Percentiles rank a stretch among this genome's conserved stretches.
These are phyloP conservation scores for Aphanomyces cochlioides DNA, from an alignment of 352 stramenopile genomes.

Conservation along the genomic window DNA sequence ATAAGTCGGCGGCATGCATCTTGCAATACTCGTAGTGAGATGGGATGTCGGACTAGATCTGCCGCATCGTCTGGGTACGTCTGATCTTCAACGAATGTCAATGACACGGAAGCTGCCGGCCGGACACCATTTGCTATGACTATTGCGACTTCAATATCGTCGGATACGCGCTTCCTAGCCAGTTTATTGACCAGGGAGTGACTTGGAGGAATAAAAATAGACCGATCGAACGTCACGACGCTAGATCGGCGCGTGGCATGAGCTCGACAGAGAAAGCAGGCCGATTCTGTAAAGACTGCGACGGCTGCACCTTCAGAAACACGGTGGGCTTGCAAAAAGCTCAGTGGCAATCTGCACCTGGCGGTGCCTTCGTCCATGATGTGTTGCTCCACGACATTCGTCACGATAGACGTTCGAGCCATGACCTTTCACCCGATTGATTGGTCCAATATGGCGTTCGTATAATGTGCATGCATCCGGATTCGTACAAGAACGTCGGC, in stretches of 20 bases:
- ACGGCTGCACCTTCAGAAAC: conserved; percentile 3
- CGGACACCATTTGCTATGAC: not conserved
- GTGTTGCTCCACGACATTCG: not conserved
- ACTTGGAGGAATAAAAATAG: conserved; percentile 18
- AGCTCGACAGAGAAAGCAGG: conserved; percentile 13
- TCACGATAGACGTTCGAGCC: not conserved
- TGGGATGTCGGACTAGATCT: not conserved
- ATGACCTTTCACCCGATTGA: not conserved
- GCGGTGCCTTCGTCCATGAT: conserved; percentile 50
- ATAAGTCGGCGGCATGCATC: conserved; percentile 22
- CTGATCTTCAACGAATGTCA: not conserved
- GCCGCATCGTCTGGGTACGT: not conserved
- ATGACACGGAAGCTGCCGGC: conserved; percentile 1
- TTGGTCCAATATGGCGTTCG: too few species aligned
- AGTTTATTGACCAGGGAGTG: not conserved
- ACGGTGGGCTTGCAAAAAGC: conserved; percentile 35
- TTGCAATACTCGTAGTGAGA: conserved; percentile 19
- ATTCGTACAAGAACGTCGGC: too few species aligned
- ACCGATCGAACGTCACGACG: not conserved
- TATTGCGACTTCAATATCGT: not conserved
- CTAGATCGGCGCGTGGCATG: conserved; percentile 41
- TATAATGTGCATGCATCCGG: too few species aligned
- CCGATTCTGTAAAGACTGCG: not conserved
- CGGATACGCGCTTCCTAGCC: not conserved
- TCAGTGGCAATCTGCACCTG: conserved; percentile 48